A percentile compares a stretch with the other conserved stretches of the same genome.
These are phyloP conservation scores for Aspergillus carbonarius DNA, from an alignment of 2,329 filamentous ascomycete genomes.

Conservation along the genomic window DNA sequence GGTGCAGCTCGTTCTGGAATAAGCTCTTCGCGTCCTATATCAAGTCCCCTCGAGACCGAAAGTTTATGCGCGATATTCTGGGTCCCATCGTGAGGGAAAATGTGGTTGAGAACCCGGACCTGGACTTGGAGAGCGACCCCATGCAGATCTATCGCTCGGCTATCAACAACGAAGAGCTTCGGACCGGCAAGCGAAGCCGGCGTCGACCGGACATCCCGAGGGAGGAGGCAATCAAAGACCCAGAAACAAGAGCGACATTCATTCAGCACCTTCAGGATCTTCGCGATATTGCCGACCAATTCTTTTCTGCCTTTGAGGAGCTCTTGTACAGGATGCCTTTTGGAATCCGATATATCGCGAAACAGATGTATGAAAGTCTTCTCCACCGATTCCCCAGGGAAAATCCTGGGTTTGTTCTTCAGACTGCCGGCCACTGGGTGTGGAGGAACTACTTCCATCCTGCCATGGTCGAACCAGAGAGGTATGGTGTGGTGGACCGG, in stretches of 20 bases:
- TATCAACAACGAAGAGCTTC: conserved; percentile 95
- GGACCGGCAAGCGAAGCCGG: conserved; percentile 79
- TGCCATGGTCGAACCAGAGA: conserved; percentile 83
- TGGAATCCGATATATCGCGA: conserved; percentile 81
- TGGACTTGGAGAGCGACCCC: conserved; percentile 94
- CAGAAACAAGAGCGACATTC: conserved; percentile 87
- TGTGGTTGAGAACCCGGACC: conserved; percentile 83
- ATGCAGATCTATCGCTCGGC: conserved; percentile 95
- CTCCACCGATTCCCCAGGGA: conserved; percentile 77
- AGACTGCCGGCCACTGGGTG: conserved; percentile 84
- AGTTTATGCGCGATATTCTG: conserved; percentile 83
- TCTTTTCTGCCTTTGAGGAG: conserved; percentile 79
- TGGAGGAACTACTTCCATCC: conserved; percentile 95
- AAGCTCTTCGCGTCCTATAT: conserved; percentile 85
- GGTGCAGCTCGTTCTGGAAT: conserved; percentile 90
- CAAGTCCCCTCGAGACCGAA: conserved; percentile 85
- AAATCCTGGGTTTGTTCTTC: conserved; percentile 72
- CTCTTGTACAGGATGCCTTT: conserved; percentile 86
- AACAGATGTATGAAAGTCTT: conserved; percentile 80
- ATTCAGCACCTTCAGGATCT: conserved; percentile 93
- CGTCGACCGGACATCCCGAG: conserved; percentile 81
- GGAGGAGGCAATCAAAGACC: conserved; percentile 93
- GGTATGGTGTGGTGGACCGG: conserved; percentile 88
- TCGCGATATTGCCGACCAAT: conserved; percentile 89
- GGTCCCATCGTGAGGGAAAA: conserved; percentile 85